Evolutionary conservation across 345 rosid genomes (phyloP).

Genomic region (Populus ilicifolia): DNA sequence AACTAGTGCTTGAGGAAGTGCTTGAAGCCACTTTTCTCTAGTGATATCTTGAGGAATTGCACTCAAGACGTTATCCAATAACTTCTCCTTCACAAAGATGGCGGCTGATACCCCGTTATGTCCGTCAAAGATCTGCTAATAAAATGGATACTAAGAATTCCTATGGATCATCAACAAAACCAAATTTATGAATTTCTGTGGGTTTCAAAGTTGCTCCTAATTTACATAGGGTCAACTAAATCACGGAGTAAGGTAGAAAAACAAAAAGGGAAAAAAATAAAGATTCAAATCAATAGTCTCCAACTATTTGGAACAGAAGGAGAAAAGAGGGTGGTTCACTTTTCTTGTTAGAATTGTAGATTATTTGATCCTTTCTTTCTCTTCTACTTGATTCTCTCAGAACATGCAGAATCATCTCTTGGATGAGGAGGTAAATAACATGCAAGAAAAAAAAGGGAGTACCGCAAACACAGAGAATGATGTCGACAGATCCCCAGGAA

Average conservation of each 20-base stretch:
- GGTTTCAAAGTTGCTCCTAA: background rate
- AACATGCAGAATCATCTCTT: background rate
- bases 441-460: slow-evolving; percentile 10
- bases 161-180: background rate
- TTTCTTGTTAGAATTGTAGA: too few relatives aligned
- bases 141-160: background rate
- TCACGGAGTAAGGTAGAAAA: background rate
- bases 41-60: slow-evolving; percentile 72
- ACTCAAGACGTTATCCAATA: slow-evolving; percentile 78
- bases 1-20: slow-evolving; percentile 93
- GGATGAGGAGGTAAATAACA: background rate
- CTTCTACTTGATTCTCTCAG: background rate
- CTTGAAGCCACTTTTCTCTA: slow-evolving; percentile 97
- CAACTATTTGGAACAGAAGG: background rate
- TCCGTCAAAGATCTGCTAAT: slow-evolving; percentile 81
- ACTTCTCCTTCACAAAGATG: slow-evolving; percentile 77
- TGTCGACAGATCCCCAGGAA: slow-evolving; percentile 71
- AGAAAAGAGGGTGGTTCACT: background rate
- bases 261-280: background rate
- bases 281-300: background rate
- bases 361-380: background rate
- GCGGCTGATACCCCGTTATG: slow-evolving; percentile 99
- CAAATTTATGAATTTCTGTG: slow-evolving; percentile 13
- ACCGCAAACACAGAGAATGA: slow-evolving; percentile 97
- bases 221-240: background rate